Base-by-base conservation (phyloP, 805 yeast species). In the Kluyveromyces starmeri region DNA sequence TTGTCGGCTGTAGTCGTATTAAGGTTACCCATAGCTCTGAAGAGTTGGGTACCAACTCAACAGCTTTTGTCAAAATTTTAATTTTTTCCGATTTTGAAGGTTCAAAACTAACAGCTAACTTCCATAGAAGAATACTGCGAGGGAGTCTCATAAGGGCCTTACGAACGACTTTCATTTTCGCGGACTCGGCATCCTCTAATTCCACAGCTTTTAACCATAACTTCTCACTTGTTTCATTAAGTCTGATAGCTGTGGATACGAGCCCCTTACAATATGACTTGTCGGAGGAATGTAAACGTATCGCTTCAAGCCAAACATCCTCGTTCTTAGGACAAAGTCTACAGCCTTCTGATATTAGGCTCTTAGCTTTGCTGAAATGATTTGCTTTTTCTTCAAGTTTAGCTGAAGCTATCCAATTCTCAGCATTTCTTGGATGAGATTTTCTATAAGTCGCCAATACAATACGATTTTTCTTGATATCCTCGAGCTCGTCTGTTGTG, bases 381-480 rank as follows among this genome's bases (percentile, higher is more conserved):
- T 67, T 67, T 1, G 78, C 79, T 28, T 68, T 70, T 43, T 73
- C 80, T 50, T 89, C 97, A 7, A 85, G 52, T 30, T 84, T 59
- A 0, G 95, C 94, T 31, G 85, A 73, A 0, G 94, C 84, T 15
- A 89, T 81, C 95, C 95, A 89, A 4, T 81, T 83, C 31, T 72
- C 71, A 0, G 94, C 71, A 38, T 76, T 78, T 27, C 61, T 57
- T 0, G 96, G 95, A 46, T 83, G 80, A 0, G 84, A 61, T 43
- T 71, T 73, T 22, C 94, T 66, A 43, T 83, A 68, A 3, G 85
- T 77, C n/a, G 71, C 62, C 29, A 88, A 64, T 7, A 85, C 62
- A 2, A 65, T 49, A 23, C 92, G 61, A 23, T 78, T 73, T 40
- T 71, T 75, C 28, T 63, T 62, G 3, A 77, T 55, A 42, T 83